A percentile compares a stretch with the other conserved stretches of the same genome.
Evolutionary conservation across 2,329 filamentous ascomycete genomes (phyloP).

Genomic region (Celoporthe dispersa): DNA sequence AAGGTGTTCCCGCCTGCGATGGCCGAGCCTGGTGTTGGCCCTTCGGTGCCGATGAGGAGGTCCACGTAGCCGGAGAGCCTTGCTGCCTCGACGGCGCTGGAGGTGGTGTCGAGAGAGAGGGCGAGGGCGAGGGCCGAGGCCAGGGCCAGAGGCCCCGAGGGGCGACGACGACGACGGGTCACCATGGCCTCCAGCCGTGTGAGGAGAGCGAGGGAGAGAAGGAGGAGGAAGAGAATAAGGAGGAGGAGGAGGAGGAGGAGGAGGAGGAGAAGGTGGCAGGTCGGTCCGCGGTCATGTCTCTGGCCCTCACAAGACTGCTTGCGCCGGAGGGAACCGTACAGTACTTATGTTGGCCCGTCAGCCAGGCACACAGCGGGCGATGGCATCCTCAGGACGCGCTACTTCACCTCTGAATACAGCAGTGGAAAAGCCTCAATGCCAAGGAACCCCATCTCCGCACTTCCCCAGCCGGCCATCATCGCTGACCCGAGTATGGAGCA

Average conservation of each 20-base stretch:
- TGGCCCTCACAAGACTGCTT: too few species aligned
- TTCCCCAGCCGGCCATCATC: neutral
- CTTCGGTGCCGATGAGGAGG: slow-evolving; percentile 19
- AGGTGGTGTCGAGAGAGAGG: neutral
- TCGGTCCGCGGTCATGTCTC: too few species aligned
- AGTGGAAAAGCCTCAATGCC: neutral
- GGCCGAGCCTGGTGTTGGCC: slow-evolving; percentile 10
- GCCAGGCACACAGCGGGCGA: too few species aligned
- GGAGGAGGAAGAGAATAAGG: too few species aligned
- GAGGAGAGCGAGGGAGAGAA: too few species aligned
- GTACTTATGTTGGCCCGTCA: too few species aligned
- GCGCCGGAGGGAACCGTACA: too few species aligned
- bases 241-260: too few species aligned
- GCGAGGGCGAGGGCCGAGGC: neutral
- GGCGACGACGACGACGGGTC: neutral
- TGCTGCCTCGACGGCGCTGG: neutral
- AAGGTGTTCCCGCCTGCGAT: slow-evolving; percentile 21
- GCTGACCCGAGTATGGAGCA: neutral
- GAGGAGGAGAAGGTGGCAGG: too few species aligned
- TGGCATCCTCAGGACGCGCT: neutral
- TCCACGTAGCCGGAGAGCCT: slow-evolving; percentile 22
- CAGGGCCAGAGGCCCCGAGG: neutral
- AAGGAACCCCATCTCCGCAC: neutral
- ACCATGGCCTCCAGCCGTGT: neutral
- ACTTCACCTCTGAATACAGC: neutral